Conservation (phyloP, 2,329 filamentous ascomycete species). For the Venturia pyrina region DNA sequence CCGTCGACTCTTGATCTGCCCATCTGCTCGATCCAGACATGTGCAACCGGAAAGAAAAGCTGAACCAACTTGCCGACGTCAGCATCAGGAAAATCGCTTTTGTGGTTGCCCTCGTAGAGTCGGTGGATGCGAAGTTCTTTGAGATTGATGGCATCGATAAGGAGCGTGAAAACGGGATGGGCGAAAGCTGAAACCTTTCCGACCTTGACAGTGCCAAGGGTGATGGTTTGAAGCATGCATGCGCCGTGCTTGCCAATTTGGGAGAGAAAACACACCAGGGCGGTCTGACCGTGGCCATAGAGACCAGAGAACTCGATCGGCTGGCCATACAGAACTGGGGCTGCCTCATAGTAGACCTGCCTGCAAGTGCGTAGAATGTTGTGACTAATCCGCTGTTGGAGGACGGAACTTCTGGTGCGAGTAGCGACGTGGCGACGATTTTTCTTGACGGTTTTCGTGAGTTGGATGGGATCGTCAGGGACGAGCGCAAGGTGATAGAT, state of each 20-base stretch:
- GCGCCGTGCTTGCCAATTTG: background rate
- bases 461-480: background rate
- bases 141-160: background rate
- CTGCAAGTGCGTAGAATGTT: background rate
- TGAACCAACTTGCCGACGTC: background rate
- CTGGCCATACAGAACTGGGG: background rate
- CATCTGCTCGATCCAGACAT: background rate
- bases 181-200: background rate
- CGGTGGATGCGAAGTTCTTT: background rate
- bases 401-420: background rate
- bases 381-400: background rate
- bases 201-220: background rate
- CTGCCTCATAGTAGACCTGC: background rate
- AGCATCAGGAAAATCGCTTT: background rate
- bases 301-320: background rate
- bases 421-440: background rate
- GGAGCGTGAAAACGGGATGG: background rate
- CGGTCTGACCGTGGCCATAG: background rate
- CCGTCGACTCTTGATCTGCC: background rate
- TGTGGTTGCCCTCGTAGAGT: background rate
- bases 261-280: background rate
- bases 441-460: background rate
- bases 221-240: background rate
- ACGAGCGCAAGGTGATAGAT: background rate
- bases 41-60: background rate